These are phyloP conservation scores for Rhizophagus sp. DNA, from an alignment of 192 early-diverging fungal genomes.

Conservation along the genomic window DNA sequence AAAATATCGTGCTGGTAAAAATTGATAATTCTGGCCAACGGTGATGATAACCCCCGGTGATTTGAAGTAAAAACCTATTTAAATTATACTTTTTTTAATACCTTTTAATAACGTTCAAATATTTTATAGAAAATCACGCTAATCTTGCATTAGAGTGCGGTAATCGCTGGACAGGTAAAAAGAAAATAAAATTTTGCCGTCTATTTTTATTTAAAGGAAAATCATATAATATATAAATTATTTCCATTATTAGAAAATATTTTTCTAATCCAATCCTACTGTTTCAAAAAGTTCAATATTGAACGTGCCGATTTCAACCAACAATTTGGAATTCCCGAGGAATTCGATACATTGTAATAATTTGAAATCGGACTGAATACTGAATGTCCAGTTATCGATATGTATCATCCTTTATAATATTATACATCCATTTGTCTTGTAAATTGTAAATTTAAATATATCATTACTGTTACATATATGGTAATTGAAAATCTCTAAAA, in stretches of 20 bases:
- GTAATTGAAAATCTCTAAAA: too few species aligned
- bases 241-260: slow-evolving; percentile 67
- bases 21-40: too few species aligned
- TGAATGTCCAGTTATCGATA: too few species aligned
- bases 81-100: background rate
- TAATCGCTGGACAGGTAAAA: slow-evolving; percentile 83
- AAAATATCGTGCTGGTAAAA: too few species aligned
- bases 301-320: slow-evolving; percentile 62
- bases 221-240: background rate
- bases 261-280: slow-evolving; percentile 79
- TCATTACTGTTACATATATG: background rate
- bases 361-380: background rate
- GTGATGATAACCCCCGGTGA: too few species aligned
- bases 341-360: slow-evolving; percentile 64
- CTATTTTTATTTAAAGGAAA: background rate
- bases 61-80: too few species aligned
- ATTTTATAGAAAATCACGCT: slow-evolving; percentile 55
- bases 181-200: background rate
- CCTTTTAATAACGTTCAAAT: background rate
- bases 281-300: slow-evolving; percentile 67
- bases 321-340: slow-evolving; percentile 68
- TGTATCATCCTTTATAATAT: background rate
- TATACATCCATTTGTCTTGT: background rate
- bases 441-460: background rate
- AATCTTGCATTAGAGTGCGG: slow-evolving; percentile 66